These are phyloP conservation scores for Coix lacrymajobi DNA, from an alignment of 176 grass and related monocot genomes.

Conservation along the genomic window DNA sequence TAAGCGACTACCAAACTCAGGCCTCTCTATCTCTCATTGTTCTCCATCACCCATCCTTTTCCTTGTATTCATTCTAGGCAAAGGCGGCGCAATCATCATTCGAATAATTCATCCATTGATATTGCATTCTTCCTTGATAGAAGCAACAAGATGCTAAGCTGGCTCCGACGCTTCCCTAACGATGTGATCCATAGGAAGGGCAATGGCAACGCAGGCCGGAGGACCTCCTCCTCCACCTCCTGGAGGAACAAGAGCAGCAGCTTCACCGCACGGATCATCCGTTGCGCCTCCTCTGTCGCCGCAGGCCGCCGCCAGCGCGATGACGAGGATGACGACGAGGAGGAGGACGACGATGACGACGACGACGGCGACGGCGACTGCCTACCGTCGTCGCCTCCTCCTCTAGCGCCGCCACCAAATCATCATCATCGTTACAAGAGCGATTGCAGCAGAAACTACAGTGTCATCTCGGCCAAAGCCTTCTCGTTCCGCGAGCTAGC, in stretches of 20 bases:
- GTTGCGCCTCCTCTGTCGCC: neutral
- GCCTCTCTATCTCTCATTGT: neutral
- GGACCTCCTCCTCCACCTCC: slow-evolving; percentile 6
- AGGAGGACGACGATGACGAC: neutral
- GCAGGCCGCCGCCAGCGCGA: neutral
- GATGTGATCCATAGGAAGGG: neutral
- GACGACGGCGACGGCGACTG: neutral
- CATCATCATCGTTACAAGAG: neutral
- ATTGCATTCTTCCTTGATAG: neutral
- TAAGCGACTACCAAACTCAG: neutral
- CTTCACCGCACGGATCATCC: slow-evolving; percentile 21
- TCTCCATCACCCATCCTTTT: neutral
- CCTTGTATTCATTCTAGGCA: too few relatives aligned
- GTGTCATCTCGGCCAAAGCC: neutral
- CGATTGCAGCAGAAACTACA: neutral
- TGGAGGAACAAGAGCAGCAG: slow-evolving; percentile 16
- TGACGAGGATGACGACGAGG: neutral
- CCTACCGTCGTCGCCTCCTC: neutral
- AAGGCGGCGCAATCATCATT: too few relatives aligned
- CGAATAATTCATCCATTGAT: too few relatives aligned
- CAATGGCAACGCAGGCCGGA: neutral
- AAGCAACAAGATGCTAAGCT: neutral
- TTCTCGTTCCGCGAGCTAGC: slow-evolving; percentile 34
- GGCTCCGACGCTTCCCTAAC: neutral
- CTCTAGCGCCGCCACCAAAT: neutral